Percentiles rank a stretch among this genome's conserved stretches.
These are phyloP conservation scores for Crithidia sp. DNA, from an alignment of 208 protist species.

Conservation along the genomic window DNA sequence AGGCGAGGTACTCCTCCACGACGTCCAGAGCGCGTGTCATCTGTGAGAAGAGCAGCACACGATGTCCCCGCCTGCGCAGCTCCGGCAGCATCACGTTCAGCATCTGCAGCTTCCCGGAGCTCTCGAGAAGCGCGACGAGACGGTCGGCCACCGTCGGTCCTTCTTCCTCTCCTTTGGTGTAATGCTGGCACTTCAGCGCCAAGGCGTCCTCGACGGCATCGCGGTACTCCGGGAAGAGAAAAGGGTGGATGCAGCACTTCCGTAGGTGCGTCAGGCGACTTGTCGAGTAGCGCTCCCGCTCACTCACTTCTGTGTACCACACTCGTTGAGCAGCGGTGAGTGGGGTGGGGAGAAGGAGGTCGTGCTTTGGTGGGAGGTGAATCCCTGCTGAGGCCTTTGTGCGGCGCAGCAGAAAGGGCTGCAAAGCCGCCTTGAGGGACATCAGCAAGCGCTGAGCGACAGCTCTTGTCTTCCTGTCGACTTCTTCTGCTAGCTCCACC, in stretches of 20 bases:
- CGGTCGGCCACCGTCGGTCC: neutral
- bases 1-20: conserved; percentile 89
- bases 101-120: conserved; percentile 89
- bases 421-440: conserved; percentile 41
- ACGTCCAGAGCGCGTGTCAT: conserved; percentile 95
- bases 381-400: conserved; percentile 50
- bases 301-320: conserved; percentile 79
- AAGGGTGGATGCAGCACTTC: conserved; percentile 57
- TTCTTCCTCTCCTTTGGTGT: neutral
- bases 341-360: conserved; percentile 74
- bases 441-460: neutral
- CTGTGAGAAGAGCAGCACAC: conserved; percentile 96
- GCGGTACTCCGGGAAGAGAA: conserved; percentile 38
- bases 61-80: conserved; percentile 84
- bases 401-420: conserved; percentile 61
- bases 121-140: conserved; percentile 39
- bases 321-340: conserved; percentile 88
- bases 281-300: conserved; percentile 14
- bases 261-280: conserved; percentile 56
- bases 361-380: conserved; percentile 52
- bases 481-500: neutral
- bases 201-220: neutral
- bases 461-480: neutral
- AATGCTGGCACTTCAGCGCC: neutral
- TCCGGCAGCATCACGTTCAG: conserved; percentile 91